These are phyloP conservation scores for Physaria fendleri DNA, from an alignment of 345 rosid species.

Conservation along the genomic window DNA sequence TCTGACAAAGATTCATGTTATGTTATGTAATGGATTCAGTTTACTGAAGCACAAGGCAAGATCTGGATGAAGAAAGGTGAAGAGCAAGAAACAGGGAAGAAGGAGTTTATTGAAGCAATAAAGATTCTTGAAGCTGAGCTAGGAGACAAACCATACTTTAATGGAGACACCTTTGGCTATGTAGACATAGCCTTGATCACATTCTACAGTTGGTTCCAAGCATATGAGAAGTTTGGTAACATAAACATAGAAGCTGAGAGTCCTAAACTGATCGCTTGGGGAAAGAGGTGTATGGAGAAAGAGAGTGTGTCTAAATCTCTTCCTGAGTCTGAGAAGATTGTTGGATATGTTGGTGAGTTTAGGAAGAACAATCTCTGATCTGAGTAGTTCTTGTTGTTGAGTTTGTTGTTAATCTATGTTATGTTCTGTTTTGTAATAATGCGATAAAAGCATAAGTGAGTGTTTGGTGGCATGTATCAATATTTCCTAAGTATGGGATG, in stretches of 20 bases:
- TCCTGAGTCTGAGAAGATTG: conserved; percentile 15
- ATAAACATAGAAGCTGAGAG: conserved; percentile 22
- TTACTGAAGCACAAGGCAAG: conserved; percentile 7
- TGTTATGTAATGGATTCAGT: background rate
- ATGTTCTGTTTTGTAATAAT: conserved; percentile 10
- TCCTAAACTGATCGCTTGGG: conserved; percentile 26
- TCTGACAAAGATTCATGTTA: background rate
- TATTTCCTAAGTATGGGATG: background rate
- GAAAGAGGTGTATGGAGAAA: conserved; percentile 22
- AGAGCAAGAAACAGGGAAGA: conserved; percentile 18
- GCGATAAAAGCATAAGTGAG: background rate
- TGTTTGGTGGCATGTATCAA: conserved; percentile 1
- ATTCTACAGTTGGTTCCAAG: conserved; percentile 21
- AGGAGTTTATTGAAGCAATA: conserved; percentile 5
- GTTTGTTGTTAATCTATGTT: background rate
- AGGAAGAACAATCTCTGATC: conserved; percentile 20
- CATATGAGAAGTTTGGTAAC: conserved; percentile 24
- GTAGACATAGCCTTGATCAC: conserved; percentile 20
- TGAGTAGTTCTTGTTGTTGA: background rate
- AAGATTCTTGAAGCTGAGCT: conserved; percentile 27
- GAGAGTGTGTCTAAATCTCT: conserved; percentile 28
- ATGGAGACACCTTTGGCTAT: conserved; percentile 22
- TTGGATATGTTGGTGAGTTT: background rate
- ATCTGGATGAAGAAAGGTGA: conserved; percentile 18
- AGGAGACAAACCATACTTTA: conserved; percentile 25